Evolutionary conservation across 2,329 filamentous ascomycete genomes (phyloP), one percentile per base, ranked within the genome.

Genomic region (Teratosphaeria zuluensis): DNA sequence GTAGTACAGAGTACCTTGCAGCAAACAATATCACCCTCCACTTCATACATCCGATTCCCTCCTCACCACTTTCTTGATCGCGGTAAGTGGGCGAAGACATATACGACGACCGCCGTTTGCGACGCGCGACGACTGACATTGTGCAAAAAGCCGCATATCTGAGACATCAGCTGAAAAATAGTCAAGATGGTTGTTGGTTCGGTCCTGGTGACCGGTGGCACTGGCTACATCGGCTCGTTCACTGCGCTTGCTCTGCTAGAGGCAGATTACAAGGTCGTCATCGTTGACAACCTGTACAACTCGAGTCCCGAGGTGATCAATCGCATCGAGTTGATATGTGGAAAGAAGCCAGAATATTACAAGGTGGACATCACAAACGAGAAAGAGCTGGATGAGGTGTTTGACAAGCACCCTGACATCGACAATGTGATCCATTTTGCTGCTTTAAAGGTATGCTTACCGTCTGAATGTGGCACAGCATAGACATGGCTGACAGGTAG

Each of bases 351-450:
- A 58, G 78, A 80, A 62, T 96, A 96, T 75, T 85, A 91, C 80
- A 79, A 95, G 75, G 79, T 85, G 72, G 94, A 99, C 77, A 84
- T 99, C 69, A 96, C 90, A 67, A 84, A 96, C 72, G 88, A 94
- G 75, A 81, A 82, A 63, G 88, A 81, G 12, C 82, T 99, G 59
- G 90, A 96, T 73, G 85, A 86, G 69, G 88, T 97, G 68, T 96
- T 99, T 72, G 80, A 84, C 63, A 88, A 88, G 71, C 88, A 97
- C 77, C 90, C 92, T 56, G 87, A 90, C 70, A 96, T 99, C 71
- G 91, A 96, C 82, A 96, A 90, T 73, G 94, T 97, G 65, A 97
- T 99, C 70, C 94, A 99, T 81, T 99, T 99, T 73, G 95, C 94
- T 64, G 94, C 94, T 28, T 83, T 99, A 67, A 99, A 99, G 88